Base-by-base conservation (phyloP, 2,329 filamentous ascomycete genomes). In the Stachybotrys elegans region DNA sequence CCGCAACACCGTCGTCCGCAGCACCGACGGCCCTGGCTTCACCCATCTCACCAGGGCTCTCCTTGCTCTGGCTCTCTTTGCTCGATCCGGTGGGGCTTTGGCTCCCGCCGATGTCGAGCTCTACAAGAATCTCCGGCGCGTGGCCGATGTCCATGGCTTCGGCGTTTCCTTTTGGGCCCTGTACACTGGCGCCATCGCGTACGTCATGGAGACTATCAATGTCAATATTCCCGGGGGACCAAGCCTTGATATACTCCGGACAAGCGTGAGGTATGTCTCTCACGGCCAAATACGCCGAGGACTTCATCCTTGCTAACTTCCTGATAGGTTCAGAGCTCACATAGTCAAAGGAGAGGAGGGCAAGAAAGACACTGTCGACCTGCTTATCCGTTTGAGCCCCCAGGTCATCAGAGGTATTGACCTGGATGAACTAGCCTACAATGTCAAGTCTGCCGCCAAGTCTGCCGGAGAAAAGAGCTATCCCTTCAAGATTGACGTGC, bases 21-120 rank as follows among this genome's bases (percentile, higher is more conserved):
- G 85, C 27, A 72, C 91, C 1, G 75, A 78, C 13, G 74, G 78
- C 2, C 88, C 92, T 31, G 88, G 88, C 0, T 66, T 94, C 21
- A 83, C 81, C 2, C 90, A 96, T 58, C 63, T 81, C 36, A 75
- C 82, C 41, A 78, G 89, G 12, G 84, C 86, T 0, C 63, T 87
- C 3, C 70, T 95, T 4, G 87, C 81, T 0, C 68, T 95, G 4
- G 75, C 84, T 1, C 71, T 88, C 2, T 89, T 82, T 52, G 81
- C 85, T 37, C 75, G 89, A 51, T 94, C 88, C 81, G 85, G 82
- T 16, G 81, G 80, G 3, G 75, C 78, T 38, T 57, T 81, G 4
- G 71, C 71, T 0, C 70, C 71, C 2, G 58, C 67, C 1, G 78
- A 83, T 48, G 55, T 57, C 13, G 58, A 63, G 37, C 59, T 78